phyloP scores from a whole-genome alignment of 805 yeast genomes.

The Blastobotrys parvus region DNA sequence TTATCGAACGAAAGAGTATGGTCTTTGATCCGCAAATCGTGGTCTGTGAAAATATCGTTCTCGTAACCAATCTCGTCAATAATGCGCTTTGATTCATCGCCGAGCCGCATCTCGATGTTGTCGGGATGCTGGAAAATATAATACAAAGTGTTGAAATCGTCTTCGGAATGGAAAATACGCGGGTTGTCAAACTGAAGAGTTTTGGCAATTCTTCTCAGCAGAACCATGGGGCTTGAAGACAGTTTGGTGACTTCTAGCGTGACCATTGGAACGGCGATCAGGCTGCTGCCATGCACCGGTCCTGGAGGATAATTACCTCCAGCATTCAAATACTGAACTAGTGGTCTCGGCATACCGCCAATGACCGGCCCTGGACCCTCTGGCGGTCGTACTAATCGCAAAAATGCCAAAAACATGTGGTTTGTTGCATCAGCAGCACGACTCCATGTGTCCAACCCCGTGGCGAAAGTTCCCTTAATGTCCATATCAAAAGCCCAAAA shows the following conservation, averaged over 20 bases:
- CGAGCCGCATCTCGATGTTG: slow-evolving; percentile 48
- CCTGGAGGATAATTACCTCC: slow-evolving; percentile 54
- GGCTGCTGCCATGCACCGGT: slow-evolving; percentile 36
- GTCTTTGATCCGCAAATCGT: slow-evolving; percentile 15
- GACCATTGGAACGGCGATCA: slow-evolving; percentile 54
- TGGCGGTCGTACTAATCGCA: slow-evolving; percentile 55
- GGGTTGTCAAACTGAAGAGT: slow-evolving; percentile 63
- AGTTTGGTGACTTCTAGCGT: slow-evolving; percentile 41
- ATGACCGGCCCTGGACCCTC: neutral
- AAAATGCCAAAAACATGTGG: slow-evolving; percentile 67
- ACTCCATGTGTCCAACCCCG: slow-evolving; percentile 70
- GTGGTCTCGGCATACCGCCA: slow-evolving; percentile 46
- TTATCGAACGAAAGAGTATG: slow-evolving; percentile 19
- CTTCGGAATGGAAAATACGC: slow-evolving; percentile 61
- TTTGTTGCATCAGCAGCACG: slow-evolving; percentile 80
- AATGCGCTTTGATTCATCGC: slow-evolving; percentile 63
- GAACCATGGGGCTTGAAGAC: slow-evolving; percentile 45
- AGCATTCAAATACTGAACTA: slow-evolving; percentile 38
- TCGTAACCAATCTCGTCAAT: slow-evolving; percentile 31
- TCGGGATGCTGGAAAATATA: slow-evolving; percentile 52
- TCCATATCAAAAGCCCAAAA: slow-evolving; percentile 70
- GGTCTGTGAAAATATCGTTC: slow-evolving; percentile 21
- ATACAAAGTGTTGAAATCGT: slow-evolving; percentile 68
- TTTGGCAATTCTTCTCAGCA: slow-evolving; percentile 49
- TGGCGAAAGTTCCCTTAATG: slow-evolving; percentile 42